phyloP scores from a whole-genome alignment of 1,139 yeast species.

The Nakaseomyces delphensis region DNA sequence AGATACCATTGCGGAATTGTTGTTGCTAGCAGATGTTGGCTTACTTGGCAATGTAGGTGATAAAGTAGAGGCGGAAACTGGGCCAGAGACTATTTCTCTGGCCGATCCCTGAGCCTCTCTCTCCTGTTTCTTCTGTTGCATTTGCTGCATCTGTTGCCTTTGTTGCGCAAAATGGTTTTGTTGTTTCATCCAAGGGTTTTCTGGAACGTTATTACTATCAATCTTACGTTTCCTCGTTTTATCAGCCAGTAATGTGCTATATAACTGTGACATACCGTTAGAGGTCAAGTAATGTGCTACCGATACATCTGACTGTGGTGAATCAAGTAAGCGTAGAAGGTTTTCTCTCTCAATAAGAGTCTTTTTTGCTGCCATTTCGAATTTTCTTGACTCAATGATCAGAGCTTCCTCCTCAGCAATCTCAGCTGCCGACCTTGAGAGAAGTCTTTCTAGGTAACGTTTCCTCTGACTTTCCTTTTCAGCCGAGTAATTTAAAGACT shows the following conservation, averaged over 20 bases:
- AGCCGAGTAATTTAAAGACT: slow-evolving; percentile 47
- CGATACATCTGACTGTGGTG: slow-evolving; percentile 63
- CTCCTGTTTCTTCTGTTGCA: slow-evolving; percentile 34
- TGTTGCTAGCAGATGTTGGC: slow-evolving; percentile 16
- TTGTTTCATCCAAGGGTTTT: slow-evolving; percentile 37
- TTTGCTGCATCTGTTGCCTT: slow-evolving; percentile 38
- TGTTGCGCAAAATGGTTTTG: slow-evolving; percentile 35
- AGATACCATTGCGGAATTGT: slow-evolving; percentile 28
- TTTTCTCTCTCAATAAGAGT: slow-evolving; percentile 79
- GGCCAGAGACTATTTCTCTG: neutral
- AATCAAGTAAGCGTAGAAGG: slow-evolving; percentile 67
- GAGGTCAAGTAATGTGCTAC: slow-evolving; percentile 78
- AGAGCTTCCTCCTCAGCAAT: slow-evolving; percentile 95
- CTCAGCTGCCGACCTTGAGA: slow-evolving; percentile 87
- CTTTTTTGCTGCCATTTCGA: slow-evolving; percentile 87
- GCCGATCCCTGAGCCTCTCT: slow-evolving; percentile 14
- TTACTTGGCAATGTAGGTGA: slow-evolving; percentile 29
- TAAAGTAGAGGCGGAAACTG: slow-evolving; percentile 27
- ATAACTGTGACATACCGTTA: slow-evolving; percentile 81
- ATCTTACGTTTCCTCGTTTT: slow-evolving; percentile 49
- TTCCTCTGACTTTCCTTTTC: slow-evolving; percentile 70
- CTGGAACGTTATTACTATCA: slow-evolving; percentile 39
- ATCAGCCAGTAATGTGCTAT: slow-evolving; percentile 74
- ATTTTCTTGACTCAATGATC: slow-evolving; percentile 84
- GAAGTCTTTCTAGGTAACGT: slow-evolving; percentile 63